Evolutionary conservation across 129 eudicot genomes (phyloP), one percentile per base, ranked within the genome.

Genomic region (Flaveria bidentis): DNA sequence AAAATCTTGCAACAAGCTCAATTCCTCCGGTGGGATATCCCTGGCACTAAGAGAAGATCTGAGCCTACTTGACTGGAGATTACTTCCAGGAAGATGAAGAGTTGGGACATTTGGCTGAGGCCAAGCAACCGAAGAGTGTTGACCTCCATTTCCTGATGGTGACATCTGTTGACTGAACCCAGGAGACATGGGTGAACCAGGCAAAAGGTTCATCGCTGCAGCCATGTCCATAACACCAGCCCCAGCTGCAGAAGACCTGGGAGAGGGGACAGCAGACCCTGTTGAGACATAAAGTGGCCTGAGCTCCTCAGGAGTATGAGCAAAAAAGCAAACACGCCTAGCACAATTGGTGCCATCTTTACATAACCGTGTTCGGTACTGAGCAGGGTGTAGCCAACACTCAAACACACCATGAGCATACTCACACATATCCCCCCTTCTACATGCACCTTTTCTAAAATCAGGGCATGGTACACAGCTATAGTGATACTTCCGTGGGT

Each of bases 171-270:
- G 97, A 69, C 79, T 85, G 23, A 92, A 92, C 44, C 88, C 89
- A 20, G 96, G 96, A n/a, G 96, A 89, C 96, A 92, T 90, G 44
- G 98, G 98, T 2, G 98, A 92, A 73, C 98, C 96, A 15, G 96
- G 96, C n/a, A 92, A 79, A 51, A 92, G 85, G 76, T 79, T 90
- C 83, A 92, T 66, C 13, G 98, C 98, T 45, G 93, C 88, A 23
- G 98, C 96, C 92, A 92, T 85, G 72, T 92, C 98, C 96, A 92
- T 87, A 25, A 80, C 89, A 77, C 80, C 65, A 11, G 87, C 87
- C 15, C 85, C 86, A 0, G 96, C 84, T 9, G 93, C 91, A 30
- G 85, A 26, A 17, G 98, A 86, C 26, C 93, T 76, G 3, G 98
- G 98, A 14, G 96, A 89, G 1, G 93, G 96, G 46, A 92, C 97